Conservation (phyloP, 805 yeast species). For the Dipodascus albidus region DNA sequence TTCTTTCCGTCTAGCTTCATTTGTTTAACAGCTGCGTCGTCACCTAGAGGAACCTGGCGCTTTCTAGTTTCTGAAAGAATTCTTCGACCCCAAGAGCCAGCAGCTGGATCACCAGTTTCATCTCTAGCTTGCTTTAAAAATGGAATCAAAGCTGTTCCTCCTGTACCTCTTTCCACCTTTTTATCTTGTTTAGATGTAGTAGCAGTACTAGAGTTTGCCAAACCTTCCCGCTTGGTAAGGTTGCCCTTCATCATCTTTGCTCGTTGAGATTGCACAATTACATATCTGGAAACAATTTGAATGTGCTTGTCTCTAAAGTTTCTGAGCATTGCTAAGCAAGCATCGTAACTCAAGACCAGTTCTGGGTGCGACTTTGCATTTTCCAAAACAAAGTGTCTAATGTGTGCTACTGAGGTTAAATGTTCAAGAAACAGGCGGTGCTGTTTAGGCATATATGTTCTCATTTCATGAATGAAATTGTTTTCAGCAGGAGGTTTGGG, state of each 20-base stretch:
- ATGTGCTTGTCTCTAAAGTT: slow-evolving; percentile 86
- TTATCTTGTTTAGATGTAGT: slow-evolving; percentile 13
- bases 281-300: slow-evolving; percentile 81
- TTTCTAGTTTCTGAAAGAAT: slow-evolving; percentile 20
- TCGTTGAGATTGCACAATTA: slow-evolving; percentile 65
- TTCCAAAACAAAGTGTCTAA: slow-evolving; percentile 51
- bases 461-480: slow-evolving; percentile 71
- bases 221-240: slow-evolving; percentile 43
- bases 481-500: slow-evolving; percentile 16
- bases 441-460: slow-evolving; percentile 78
- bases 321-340: slow-evolving; percentile 80
- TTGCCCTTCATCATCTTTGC: slow-evolving; percentile 35
- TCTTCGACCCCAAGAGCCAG: slow-evolving; percentile 83
- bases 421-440: slow-evolving; percentile 66
- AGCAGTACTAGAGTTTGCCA: slow-evolving; percentile 27
- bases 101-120: slow-evolving; percentile 90
- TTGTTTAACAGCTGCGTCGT: background rate
- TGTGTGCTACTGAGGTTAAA: slow-evolving; percentile 43
- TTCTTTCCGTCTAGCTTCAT: background rate
- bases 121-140: slow-evolving; percentile 92
- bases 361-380: slow-evolving; percentile 35
- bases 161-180: slow-evolving; percentile 70
- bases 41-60: background rate
- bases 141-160: slow-evolving; percentile 86
- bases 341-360: slow-evolving; percentile 67